These are phyloP conservation scores for Solanum pinnatisectum DNA, from an alignment of 257 asterid genomes.

Conservation along the genomic window DNA sequence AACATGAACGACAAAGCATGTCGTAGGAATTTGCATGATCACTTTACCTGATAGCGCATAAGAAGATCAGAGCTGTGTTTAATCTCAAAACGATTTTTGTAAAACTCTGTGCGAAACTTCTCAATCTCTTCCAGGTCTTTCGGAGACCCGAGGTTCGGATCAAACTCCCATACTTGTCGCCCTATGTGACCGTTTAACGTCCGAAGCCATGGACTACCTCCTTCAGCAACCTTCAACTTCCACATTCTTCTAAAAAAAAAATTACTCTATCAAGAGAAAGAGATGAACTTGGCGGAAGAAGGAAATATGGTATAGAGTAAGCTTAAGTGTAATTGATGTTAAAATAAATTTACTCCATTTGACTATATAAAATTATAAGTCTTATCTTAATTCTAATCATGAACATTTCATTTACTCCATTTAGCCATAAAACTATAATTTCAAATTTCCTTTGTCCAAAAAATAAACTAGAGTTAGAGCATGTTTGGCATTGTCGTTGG, in stretches of 20 bases:
- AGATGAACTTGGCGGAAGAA: neutral
- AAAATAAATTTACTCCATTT: neutral
- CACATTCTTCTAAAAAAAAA: slow-evolving; percentile 40
- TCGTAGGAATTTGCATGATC: neutral
- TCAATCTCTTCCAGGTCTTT: slow-evolving; percentile 73
- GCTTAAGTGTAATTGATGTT: no score
- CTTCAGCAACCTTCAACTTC: slow-evolving; percentile 79
- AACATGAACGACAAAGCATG: neutral
- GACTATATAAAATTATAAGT: neutral
- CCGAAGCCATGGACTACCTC: slow-evolving; percentile 82
- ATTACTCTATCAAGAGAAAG: neutral
- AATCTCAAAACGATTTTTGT: slow-evolving; percentile 45
- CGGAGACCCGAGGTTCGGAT: slow-evolving; percentile 46
- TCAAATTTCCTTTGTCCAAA: neutral
- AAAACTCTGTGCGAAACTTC: slow-evolving; percentile 42
- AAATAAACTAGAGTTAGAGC: no score
- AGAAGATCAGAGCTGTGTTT: slow-evolving; percentile 79
- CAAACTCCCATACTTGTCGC: slow-evolving; percentile 79
- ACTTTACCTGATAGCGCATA: slow-evolving; percentile 73
- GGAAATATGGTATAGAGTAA: neutral
- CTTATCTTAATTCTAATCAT: neutral
- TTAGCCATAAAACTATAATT: neutral
- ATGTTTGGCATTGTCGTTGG: no score
- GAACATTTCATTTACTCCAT: neutral
- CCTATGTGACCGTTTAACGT: slow-evolving; percentile 61